Conservation (phyloP, 2,329 filamentous ascomycete genomes). For the Lomentospora prolificans region DNA sequence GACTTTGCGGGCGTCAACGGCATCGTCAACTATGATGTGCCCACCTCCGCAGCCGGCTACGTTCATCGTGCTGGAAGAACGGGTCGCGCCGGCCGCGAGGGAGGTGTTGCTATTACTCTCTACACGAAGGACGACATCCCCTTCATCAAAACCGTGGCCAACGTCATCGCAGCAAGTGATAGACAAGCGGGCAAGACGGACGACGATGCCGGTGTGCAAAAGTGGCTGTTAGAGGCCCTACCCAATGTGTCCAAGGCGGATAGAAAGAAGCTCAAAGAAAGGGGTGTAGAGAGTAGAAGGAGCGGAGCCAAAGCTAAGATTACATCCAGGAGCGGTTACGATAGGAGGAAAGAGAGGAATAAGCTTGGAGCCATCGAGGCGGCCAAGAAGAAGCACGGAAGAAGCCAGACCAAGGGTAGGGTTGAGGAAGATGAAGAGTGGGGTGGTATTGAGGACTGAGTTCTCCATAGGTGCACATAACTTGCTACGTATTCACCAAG, state of each 20-base stretch:
- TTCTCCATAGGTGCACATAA: neutral
- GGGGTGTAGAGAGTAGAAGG: slow-evolving; percentile 66
- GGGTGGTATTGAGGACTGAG: slow-evolving; percentile 35
- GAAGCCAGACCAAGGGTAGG: slow-evolving; percentile 14
- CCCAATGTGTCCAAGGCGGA: slow-evolving; percentile 77
- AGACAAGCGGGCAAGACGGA: slow-evolving; percentile 50
- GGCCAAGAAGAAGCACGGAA: slow-evolving; percentile 43
- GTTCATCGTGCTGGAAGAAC: slow-evolving; percentile 91
- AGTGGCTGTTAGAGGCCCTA: slow-evolving; percentile 81
- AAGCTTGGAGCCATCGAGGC: slow-evolving; percentile 50
- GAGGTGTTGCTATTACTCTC: slow-evolving; percentile 83
- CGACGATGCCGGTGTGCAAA: slow-evolving; percentile 53
- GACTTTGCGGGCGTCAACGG: slow-evolving; percentile 94
- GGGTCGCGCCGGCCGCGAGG: slow-evolving; percentile 75
- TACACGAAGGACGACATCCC: slow-evolving; percentile 94
- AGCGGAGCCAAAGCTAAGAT: slow-evolving; percentile 52
- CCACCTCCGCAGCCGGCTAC: slow-evolving; percentile 80
- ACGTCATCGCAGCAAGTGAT: slow-evolving; percentile 79
- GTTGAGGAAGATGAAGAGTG: slow-evolving; percentile 29
- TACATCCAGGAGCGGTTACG: slow-evolving; percentile 72
- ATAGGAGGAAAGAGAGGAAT: slow-evolving; percentile 60
- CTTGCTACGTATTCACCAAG: neutral
- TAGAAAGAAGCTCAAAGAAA: slow-evolving; percentile 69
- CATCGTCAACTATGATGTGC: slow-evolving; percentile 96
- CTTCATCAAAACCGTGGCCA: slow-evolving; percentile 80